Conservation (phyloP, 2,329 filamentous ascomycete species). For the Diaporthe batatas region DNA sequence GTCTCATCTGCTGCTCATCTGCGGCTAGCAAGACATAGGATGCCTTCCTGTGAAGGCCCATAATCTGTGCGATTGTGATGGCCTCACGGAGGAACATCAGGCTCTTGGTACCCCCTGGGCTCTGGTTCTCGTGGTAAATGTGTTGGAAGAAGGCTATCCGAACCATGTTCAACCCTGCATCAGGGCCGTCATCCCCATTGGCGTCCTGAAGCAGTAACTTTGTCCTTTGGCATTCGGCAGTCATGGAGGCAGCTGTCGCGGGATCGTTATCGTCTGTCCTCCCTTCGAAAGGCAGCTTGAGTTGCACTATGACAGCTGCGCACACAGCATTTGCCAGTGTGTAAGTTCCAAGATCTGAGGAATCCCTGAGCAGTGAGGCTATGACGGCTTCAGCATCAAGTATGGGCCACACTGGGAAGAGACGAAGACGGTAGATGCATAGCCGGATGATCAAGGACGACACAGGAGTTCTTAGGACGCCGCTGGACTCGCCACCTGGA, state of each 20-base stretch:
- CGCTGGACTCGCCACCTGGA: slow-evolving; percentile 21
- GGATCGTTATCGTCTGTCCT: slow-evolving; percentile 49
- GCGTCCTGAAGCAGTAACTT: slow-evolving; percentile 44
- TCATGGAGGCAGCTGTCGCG: slow-evolving; percentile 52
- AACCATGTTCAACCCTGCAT: slow-evolving; percentile 56
- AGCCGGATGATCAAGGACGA: slow-evolving; percentile 51
- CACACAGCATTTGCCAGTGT: slow-evolving; percentile 61
- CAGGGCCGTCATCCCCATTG: slow-evolving; percentile 47
- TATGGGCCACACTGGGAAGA: slow-evolving; percentile 67
- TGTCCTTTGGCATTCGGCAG: slow-evolving; percentile 52
- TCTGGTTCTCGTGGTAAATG: slow-evolving; percentile 64
- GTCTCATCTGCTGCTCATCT: slow-evolving; percentile 59
- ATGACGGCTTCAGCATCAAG: slow-evolving; percentile 60
- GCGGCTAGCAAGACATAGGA: slow-evolving; percentile 54
- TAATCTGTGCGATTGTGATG: slow-evolving; percentile 65
- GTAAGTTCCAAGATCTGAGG: slow-evolving; percentile 52
- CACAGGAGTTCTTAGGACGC: slow-evolving; percentile 34
- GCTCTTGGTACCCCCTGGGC: slow-evolving; percentile 60
- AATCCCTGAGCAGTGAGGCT: slow-evolving; percentile 52
- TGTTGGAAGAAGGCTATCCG: slow-evolving; percentile 65
- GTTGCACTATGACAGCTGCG: slow-evolving; percentile 62
- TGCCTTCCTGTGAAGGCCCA: slow-evolving; percentile 60
- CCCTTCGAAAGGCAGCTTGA: slow-evolving; percentile 55
- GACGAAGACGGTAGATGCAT: slow-evolving; percentile 62
- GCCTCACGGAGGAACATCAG: slow-evolving; percentile 63